Evolutionary conservation across 2,329 filamentous ascomycete genomes (phyloP).

Genomic region (Alternaria sp.): DNA sequence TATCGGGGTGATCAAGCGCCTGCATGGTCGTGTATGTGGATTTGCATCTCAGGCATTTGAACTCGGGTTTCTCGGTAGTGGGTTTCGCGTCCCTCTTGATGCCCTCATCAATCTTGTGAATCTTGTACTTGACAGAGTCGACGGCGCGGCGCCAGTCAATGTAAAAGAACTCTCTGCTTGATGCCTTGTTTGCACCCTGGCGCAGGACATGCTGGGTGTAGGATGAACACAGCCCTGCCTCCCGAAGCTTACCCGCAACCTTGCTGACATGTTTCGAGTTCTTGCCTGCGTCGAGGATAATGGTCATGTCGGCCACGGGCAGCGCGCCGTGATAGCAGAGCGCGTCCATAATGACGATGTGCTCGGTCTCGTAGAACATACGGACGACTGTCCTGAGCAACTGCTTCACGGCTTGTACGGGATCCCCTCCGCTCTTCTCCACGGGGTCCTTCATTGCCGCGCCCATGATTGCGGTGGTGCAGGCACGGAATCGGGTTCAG

Average conservation of each 20-base stretch:
- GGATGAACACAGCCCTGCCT: constrained; percentile 83
- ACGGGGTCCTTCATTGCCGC: constrained; percentile 54
- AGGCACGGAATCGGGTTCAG: background rate
- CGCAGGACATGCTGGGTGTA: constrained; percentile 77
- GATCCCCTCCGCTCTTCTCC: constrained; percentile 30
- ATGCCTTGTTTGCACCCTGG: constrained; percentile 80
- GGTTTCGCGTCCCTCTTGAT: constrained; percentile 85
- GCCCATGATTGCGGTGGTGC: constrained; percentile 12
- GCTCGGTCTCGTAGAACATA: constrained; percentile 84
- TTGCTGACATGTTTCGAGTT: constrained; percentile 93
- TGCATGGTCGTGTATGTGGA: constrained; percentile 90
- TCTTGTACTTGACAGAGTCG: constrained; percentile 94
- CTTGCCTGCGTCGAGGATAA: constrained; percentile 75
- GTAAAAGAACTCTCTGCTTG: constrained; percentile 93
- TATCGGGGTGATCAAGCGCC: constrained; percentile 77
- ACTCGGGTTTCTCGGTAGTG: constrained; percentile 85
- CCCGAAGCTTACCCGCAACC: constrained; percentile 81
- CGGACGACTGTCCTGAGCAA: constrained; percentile 86
- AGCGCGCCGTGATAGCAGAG: constrained; percentile 78
- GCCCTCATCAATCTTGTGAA: constrained; percentile 85
- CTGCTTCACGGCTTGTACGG: constrained; percentile 72
- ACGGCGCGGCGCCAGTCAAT: constrained; percentile 94
- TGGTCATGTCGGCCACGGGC: constrained; percentile 85
- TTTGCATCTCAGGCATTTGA: constrained; percentile 80
- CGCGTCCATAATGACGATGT: constrained; percentile 82